phyloP scores from a whole-genome alignment of 257 asterid genomes.

The Ocimum tenuiflorum region DNA sequence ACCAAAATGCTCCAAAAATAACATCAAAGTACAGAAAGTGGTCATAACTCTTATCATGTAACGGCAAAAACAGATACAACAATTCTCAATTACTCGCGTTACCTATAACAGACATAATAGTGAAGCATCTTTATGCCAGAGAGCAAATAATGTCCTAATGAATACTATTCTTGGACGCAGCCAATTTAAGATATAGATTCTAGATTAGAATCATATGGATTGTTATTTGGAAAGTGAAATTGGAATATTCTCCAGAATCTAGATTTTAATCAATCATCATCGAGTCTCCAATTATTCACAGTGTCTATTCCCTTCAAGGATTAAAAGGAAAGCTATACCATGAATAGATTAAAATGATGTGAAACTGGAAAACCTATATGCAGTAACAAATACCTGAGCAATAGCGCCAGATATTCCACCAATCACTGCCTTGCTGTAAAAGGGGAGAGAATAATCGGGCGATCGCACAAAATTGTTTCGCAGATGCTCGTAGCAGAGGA shows the following conservation, averaged over 20 bases:
- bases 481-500: constrained; percentile 68
- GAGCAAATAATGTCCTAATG: not conserved
- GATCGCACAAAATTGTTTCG: constrained; percentile 31
- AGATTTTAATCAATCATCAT: not conserved
- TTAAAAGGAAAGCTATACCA: not conserved
- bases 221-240: not conserved
- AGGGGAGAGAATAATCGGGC: constrained; percentile 38
- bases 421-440: constrained; percentile 43
- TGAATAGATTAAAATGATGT: not conserved
- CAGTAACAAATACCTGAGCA: constrained; percentile 58
- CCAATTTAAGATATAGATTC: not conserved
- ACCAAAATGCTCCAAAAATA: not conserved
- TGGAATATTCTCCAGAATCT: not conserved
- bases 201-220: not conserved
- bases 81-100: not conserved
- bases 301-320: not conserved
- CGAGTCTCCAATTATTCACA: not conserved
- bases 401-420: constrained; percentile 81
- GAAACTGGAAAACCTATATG: not conserved
- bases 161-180: not conserved
- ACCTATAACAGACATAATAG: not conserved
- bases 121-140: not conserved
- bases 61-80: not conserved
- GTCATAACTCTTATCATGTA: not conserved
- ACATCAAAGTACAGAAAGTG: not conserved